Evolutionary conservation across 805 yeast species (phyloP).

Genomic region (Starmerella khaoyaiensis): DNA sequence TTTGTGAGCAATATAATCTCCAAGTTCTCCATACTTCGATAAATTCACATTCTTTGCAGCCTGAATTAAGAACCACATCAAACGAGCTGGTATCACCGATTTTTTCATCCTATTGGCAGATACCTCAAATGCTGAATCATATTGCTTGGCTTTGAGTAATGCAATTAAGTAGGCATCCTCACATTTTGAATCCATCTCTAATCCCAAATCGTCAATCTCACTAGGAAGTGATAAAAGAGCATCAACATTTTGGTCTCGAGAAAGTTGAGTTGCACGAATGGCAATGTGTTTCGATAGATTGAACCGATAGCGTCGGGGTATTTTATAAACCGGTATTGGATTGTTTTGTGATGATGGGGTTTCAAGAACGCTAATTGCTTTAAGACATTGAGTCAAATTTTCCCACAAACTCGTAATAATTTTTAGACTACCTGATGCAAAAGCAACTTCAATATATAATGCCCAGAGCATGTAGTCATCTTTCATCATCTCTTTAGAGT

Average conservation of each 20-base stretch:
- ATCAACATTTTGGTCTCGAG: background rate
- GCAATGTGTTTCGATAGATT: constrained; percentile 7
- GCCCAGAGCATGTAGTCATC: constrained; percentile 12
- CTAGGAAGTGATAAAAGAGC: constrained; percentile 10
- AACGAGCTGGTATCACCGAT: background rate
- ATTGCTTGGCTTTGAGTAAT: background rate
- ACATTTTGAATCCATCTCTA: constrained; percentile 5
- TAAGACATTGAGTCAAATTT: constrained; percentile 7
- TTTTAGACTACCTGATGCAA: constrained; percentile 1
- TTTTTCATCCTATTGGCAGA: constrained; percentile 1
- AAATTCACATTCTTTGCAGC: background rate
- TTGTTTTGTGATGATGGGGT: background rate
- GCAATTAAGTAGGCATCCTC: constrained; percentile 6
- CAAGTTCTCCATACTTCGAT: constrained; percentile 3
- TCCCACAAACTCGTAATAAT: constrained; percentile 14
- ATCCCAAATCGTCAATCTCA: constrained; percentile 6
- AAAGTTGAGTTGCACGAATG: constrained; percentile 10
- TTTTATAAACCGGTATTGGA: constrained; percentile 4
- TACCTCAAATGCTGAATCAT: constrained; percentile 2
- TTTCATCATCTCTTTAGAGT: background rate
- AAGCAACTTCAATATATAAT: constrained; percentile 15
- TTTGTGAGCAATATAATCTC: constrained; percentile 1
- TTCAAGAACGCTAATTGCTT: constrained; percentile 6
- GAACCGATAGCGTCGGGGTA: constrained; percentile 16
- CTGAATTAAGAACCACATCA: too few relatives aligned